phyloP scores from a whole-genome alignment of 2,329 filamentous ascomycete genomes.

The Phialocephala subalpina region DNA sequence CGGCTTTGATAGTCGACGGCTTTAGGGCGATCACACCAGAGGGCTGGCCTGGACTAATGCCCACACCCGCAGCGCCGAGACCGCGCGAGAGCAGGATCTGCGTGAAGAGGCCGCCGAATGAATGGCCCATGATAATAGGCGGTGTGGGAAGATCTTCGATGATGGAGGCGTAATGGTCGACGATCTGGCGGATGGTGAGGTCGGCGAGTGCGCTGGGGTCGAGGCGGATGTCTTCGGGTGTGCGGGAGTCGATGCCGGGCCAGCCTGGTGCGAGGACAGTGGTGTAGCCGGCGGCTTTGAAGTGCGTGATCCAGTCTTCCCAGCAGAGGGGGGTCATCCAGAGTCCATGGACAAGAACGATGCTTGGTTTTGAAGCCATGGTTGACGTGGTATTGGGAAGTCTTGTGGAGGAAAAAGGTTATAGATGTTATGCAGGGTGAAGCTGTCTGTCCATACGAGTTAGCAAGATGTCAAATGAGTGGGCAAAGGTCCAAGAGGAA shows the following conservation, averaged over 20 bases:
- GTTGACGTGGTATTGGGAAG: constrained; percentile 10
- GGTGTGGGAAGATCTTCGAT: constrained; percentile 31
- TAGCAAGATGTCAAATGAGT: constrained; percentile 9
- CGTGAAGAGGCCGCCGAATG: constrained; percentile 37
- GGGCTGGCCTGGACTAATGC: constrained; percentile 33
- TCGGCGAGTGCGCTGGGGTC: constrained; percentile 31
- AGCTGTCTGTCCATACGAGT: constrained; percentile 10
- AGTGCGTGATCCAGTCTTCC: constrained; percentile 36
- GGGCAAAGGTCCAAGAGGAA: constrained; percentile 6
- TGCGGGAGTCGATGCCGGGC: constrained; percentile 37
- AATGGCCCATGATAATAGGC: constrained; percentile 38
- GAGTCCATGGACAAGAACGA: constrained; percentile 38
- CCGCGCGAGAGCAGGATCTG: constrained; percentile 35
- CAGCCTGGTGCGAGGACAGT: constrained; percentile 36
- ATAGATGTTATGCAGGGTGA: constrained; percentile 4
- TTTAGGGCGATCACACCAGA: constrained; percentile 33
- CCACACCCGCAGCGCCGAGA: constrained; percentile 30
- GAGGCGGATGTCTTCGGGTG: constrained; percentile 31
- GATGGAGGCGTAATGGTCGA: constrained; percentile 34
- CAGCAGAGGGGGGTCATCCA: constrained; percentile 39
- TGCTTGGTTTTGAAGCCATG: constrained; percentile 16
- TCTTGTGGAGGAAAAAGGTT: constrained; percentile 9
- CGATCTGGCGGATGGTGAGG: constrained; percentile 32
- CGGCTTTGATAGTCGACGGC: constrained; percentile 31
- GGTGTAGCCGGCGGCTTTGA: constrained; percentile 30